These are phyloP conservation scores for Hypoxylon rubiginosum DNA, from an alignment of 2,329 filamentous ascomycete genomes.

Conservation along the genomic window DNA sequence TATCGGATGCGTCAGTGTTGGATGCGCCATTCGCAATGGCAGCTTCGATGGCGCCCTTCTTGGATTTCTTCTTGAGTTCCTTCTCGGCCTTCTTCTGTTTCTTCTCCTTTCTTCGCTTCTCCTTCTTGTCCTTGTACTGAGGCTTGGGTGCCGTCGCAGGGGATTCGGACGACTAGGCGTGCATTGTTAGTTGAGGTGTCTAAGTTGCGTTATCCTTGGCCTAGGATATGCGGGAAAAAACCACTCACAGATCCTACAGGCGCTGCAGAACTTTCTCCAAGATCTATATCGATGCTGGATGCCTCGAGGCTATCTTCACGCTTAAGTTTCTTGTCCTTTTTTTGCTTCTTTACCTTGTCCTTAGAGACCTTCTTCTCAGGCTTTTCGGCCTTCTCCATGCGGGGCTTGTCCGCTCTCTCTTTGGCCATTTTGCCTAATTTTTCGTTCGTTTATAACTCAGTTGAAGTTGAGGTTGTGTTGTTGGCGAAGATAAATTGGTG, in stretches of 20 bases:
- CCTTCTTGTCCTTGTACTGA: slow-evolving; percentile 55
- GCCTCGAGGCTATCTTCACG: slow-evolving; percentile 21
- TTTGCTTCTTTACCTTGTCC: slow-evolving; percentile 44
- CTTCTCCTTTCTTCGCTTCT: slow-evolving; percentile 79
- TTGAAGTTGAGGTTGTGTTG: background rate
- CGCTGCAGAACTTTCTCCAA: slow-evolving; percentile 17
- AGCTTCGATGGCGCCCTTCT: slow-evolving; percentile 55
- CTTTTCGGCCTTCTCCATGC: slow-evolving; percentile 37
- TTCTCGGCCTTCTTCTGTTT: slow-evolving; percentile 74
- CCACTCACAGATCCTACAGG: slow-evolving; percentile 28
- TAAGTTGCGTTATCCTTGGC: slow-evolving; percentile 70
- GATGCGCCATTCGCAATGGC: slow-evolving; percentile 11
- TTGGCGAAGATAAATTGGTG: background rate
- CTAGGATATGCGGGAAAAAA: background rate
- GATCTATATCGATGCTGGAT: slow-evolving; percentile 17
- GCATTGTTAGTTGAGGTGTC: slow-evolving; percentile 49
- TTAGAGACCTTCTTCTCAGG: slow-evolving; percentile 41
- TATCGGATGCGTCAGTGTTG: slow-evolving; percentile 16
- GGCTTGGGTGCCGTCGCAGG: background rate
- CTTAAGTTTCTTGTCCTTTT: slow-evolving; percentile 37
- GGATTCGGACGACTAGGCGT: slow-evolving; percentile 14
- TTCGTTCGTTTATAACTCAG: background rate
- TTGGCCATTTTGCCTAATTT: slow-evolving; percentile 47
- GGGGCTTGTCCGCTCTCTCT: slow-evolving; percentile 40
- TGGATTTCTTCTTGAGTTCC: slow-evolving; percentile 80